Percentiles rank a stretch among this genome's conserved stretches.
These are phyloP conservation scores for Tilletia walkeri DNA, from an alignment of 1,284 basidiomycete species.

Conservation along the genomic window DNA sequence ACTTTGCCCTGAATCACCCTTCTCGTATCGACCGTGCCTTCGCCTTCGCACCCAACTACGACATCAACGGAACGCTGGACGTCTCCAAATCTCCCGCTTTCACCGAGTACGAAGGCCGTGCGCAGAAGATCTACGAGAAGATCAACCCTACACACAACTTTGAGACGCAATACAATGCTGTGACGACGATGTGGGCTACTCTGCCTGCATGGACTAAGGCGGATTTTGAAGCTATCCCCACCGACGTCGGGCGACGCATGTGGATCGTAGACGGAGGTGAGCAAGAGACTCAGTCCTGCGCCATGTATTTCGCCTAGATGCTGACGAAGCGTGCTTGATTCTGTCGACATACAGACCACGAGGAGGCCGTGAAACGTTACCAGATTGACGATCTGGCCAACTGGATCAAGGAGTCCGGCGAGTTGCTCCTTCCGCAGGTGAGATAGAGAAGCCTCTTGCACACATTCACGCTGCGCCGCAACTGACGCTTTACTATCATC, in stretches of 20 bases:
- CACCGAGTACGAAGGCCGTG: constrained; percentile 12
- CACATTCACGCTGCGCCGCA: not conserved
- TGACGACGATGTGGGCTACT: constrained; percentile 18
- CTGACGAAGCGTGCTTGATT: no score
- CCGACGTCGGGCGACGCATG: not conserved
- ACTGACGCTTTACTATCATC: not conserved
- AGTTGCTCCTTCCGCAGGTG: constrained; percentile 10
- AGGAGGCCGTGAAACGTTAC: constrained; percentile 13
- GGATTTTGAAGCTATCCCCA: not conserved
- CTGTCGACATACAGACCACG: constrained; percentile 1
- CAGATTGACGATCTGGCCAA: constrained; percentile 13
- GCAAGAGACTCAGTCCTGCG: no score
- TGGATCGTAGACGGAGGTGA: constrained; percentile 18
- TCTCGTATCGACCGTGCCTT: constrained; percentile 4
- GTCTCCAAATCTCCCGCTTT: constrained; percentile 15
- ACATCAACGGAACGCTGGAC: constrained; percentile 5
- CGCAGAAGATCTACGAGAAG: not conserved
- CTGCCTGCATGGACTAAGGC: not conserved
- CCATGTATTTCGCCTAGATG: no score
- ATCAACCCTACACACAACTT: constrained; percentile 9
- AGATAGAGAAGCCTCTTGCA: not conserved
- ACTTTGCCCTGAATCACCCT: constrained; percentile 5
- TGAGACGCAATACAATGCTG: not conserved
- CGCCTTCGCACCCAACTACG: constrained; percentile 17
- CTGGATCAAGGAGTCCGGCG: constrained; percentile 15